Evolutionary conservation across 306 rosid species (phyloP), one percentile per base, ranked within the genome.

Genomic region (Trifolium subterraneum): DNA sequence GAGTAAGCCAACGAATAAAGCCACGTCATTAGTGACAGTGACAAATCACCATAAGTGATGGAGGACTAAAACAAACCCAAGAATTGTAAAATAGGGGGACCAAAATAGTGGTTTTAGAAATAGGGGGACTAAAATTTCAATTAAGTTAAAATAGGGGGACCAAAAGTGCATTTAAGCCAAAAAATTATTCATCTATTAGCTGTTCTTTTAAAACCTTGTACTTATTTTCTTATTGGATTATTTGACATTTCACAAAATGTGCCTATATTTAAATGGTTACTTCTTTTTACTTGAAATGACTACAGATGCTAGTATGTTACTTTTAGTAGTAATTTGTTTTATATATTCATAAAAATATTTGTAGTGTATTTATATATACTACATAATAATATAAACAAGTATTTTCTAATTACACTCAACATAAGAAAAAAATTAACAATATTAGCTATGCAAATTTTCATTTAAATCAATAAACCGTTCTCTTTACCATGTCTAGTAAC

Each of bases 391-490:
- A 27, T 29, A 39, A 81, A 42, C 19, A 75, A 44, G 33, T 10
- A 18, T 27, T 25, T 31, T 64, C 19, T 68, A 63, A 68, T 50
- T 27, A 72, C 47, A 59, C 54, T 19, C 59, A 8, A 19, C 54
- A 29, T n/a, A 45, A 59, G 73, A 77, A 60, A 27, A 27, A 20
- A 1, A 10, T 14, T 13, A 54, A 61, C 12, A 41, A 72, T 20
- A 77, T 75, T 92, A 90, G 92, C 90, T 77, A 84, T 90, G 97
- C 79, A 93, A 74, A 83, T 82, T 86, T 84, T 86, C 88, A 80
- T 93, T n/a, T n/a, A n/a, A n/a, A n/a, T n/a, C n/a, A n/a, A n/a
- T n/a, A n/a, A n/a, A n/a, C n/a, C n/a, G n/a, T n/a, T n/a, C n/a
- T n/a, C n/a, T n/a, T n/a, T n/a, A n/a, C n/a, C n/a, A n/a, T n/a